Conservation (phyloP, 805 yeast genomes). For the Kluyveromyces starmeri region DNA sequence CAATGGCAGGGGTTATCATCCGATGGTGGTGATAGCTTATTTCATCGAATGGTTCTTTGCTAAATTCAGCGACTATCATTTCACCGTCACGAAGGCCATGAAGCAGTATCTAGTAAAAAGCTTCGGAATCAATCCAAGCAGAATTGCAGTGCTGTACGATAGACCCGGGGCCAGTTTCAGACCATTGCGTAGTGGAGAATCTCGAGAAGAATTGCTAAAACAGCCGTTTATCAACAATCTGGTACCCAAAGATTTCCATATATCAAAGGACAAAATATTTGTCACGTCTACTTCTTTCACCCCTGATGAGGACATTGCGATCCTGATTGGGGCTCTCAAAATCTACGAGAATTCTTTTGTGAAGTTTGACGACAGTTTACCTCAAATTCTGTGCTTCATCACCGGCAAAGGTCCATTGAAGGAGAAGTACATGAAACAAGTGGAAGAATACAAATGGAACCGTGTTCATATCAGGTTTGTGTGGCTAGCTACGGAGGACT, state of each 20-base stretch:
- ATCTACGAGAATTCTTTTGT: conserved; percentile 39
- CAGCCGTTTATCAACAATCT: conserved; percentile 30
- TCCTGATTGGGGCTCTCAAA: conserved; percentile 61
- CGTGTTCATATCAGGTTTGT: conserved; percentile 51
- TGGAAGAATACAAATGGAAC: conserved; percentile 36
- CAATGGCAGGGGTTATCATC: conserved; percentile 40
- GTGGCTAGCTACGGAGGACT: conserved; percentile 75
- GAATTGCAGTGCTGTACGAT: conserved; percentile 66
- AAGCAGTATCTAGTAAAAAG: conserved; percentile 46
- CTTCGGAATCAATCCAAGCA: conserved; percentile 43
- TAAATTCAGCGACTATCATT: conserved; percentile 54
- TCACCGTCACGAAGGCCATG: conserved; percentile 77
- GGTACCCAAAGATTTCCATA: conserved; percentile 24
- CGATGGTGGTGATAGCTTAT: conserved; percentile 51
- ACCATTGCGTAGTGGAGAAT: conserved; percentile 34
- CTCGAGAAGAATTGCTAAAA: conserved; percentile 11
- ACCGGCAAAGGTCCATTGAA: conserved; percentile 94
- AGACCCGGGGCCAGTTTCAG: conserved; percentile 67
- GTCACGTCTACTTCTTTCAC: conserved; percentile 91
- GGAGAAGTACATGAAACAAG: conserved; percentile 39
- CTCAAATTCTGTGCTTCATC: conserved; percentile 59
- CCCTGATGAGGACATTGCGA: conserved; percentile 81
- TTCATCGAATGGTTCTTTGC: conserved; percentile 59
- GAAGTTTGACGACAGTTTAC: conserved; percentile 25
- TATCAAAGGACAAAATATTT: conserved; percentile 47